A percentile compares a stretch with the other conserved stretches of the same genome.
Conservation (phyloP, 73 alveolate genomes). For the Halteria grandinella region DNA sequence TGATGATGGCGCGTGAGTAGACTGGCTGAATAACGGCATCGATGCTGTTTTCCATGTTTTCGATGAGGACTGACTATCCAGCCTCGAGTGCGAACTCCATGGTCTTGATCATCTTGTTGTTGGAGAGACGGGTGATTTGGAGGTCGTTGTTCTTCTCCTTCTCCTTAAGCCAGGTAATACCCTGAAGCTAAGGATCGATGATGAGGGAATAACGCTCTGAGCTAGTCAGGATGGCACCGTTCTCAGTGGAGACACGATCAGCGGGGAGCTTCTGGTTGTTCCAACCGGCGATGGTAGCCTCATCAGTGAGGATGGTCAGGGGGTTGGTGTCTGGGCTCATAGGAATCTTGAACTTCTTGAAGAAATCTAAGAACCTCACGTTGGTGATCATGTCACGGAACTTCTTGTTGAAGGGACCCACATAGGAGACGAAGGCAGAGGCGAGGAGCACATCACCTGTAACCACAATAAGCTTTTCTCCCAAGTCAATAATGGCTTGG, state of each 20-base stretch:
- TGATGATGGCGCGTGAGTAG: conserved; percentile 90
- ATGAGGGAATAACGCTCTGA: conserved; percentile 98
- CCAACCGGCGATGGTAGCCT: conserved; percentile 99
- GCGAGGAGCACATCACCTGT: conserved; percentile 99
- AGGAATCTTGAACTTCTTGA: conserved; percentile 94
- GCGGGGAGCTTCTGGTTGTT: conserved; percentile 98
- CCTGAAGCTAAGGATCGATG: conserved; percentile 98
- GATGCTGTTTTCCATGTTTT: conserved; percentile 98
- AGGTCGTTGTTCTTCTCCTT: conserved; percentile 92
- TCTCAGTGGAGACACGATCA: conserved; percentile 98
- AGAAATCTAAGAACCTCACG: conserved; percentile 93
- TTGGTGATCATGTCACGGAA: conserved; percentile 95
- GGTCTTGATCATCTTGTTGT: conserved; percentile 80
- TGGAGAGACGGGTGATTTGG: conserved; percentile 83
- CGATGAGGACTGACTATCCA: conserved; percentile 98
- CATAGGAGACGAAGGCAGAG: conserved; percentile 98
- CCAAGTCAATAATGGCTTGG: conserved; percentile 85
- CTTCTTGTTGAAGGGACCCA: conserved; percentile 99
- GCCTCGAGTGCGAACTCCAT: conserved; percentile 93
- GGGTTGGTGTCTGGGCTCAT: conserved; percentile 98
- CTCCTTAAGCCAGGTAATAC: conserved; percentile 98
- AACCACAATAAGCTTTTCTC: conserved; percentile 87
- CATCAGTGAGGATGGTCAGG: conserved; percentile 95
- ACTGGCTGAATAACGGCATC: conserved; percentile 99
- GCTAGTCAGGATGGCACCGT: conserved; percentile 96